Conservation (phyloP, 2,329 filamentous ascomycete species). For the Fusarium decemcellulare region DNA sequence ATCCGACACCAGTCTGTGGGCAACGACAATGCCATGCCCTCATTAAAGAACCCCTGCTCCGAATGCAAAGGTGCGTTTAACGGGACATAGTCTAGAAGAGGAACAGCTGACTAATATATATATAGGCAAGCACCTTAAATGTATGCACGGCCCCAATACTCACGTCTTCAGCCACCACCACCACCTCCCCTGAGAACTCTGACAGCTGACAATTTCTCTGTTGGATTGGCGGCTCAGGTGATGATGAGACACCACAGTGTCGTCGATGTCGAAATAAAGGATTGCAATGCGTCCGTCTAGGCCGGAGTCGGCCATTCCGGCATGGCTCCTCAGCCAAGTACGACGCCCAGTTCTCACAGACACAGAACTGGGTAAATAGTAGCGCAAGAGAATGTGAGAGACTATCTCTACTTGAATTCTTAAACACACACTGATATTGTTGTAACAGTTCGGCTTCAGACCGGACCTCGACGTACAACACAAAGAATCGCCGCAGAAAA, state of each 20-base stretch:
- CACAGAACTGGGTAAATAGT: conserved; percentile 41
- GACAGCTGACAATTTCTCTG: conserved; percentile 14
- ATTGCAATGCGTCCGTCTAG: conserved; percentile 25
- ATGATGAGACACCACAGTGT: conserved; percentile 18
- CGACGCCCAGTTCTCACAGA: conserved; percentile 37
- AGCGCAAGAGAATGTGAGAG: conserved; percentile 37
- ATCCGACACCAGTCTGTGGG: not conserved
- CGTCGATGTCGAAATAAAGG: conserved; percentile 27
- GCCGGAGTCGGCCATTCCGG: conserved; percentile 26
- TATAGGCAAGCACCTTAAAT: conserved; percentile 43
- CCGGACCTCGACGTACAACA: conserved; percentile 6
- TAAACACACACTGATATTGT: rapidly evolving
- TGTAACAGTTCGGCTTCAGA: conserved; percentile 33
- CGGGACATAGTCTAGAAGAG: rapidly evolving
- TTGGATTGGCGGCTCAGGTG: conserved; percentile 15
- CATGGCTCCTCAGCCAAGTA: conserved; percentile 43
- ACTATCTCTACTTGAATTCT: rapidly evolving
- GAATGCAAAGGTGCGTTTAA: conserved; percentile 36
- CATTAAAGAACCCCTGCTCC: conserved; percentile 31
- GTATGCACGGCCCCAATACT: conserved; percentile 11
- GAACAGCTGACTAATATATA: not conserved
- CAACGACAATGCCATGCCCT: conserved; percentile 22
- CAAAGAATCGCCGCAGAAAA: conserved; percentile 23
- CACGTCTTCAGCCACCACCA: not conserved
- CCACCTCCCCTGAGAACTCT: not conserved